A percentile compares a stretch with the other conserved stretches of the same genome.
phyloP scores from a whole-genome alignment of 768 basidiomycete species.

The Naematelia aurantialba region DNA sequence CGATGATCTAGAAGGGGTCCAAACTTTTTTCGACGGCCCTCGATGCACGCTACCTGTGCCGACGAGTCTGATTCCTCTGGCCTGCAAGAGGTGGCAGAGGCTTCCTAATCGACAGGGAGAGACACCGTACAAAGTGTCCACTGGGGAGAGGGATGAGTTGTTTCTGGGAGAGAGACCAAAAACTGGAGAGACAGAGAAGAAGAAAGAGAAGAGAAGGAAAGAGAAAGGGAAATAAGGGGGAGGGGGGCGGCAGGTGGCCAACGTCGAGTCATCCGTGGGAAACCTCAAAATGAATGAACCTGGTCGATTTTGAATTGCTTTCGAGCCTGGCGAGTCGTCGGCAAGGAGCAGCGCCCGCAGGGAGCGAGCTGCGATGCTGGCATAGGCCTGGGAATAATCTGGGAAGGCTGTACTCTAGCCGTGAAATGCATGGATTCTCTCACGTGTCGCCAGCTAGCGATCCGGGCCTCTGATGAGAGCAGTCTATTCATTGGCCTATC shows the following conservation, averaged over 20 bases:
- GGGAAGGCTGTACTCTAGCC: too few species aligned
- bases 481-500: too few species aligned
- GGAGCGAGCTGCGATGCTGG: too few species aligned
- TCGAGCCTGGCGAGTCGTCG: too few species aligned
- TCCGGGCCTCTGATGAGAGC: too few species aligned
- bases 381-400: too few species aligned
- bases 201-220: neutral
- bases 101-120: neutral
- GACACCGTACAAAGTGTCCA: slow-evolving; percentile 5
- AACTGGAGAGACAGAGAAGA: neutral
- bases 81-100: neutral
- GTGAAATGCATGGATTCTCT: too few species aligned
- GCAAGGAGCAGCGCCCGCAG: too few species aligned
- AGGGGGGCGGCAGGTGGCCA: neutral
- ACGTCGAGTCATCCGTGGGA: neutral
- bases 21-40: slow-evolving; percentile 1
- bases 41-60: neutral
- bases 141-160: neutral
- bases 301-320: too few species aligned
- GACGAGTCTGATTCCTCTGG: neutral
- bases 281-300: too few species aligned
- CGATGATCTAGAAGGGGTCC: neutral
- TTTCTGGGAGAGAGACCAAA: slow-evolving; percentile 2
- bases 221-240: neutral
- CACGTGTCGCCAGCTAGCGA: too few species aligned